Percentiles rank a stretch among this genome's conserved stretches.
Conservation (phyloP, 2,329 filamentous ascomycete genomes). For the Talaromyces sp. region DNA sequence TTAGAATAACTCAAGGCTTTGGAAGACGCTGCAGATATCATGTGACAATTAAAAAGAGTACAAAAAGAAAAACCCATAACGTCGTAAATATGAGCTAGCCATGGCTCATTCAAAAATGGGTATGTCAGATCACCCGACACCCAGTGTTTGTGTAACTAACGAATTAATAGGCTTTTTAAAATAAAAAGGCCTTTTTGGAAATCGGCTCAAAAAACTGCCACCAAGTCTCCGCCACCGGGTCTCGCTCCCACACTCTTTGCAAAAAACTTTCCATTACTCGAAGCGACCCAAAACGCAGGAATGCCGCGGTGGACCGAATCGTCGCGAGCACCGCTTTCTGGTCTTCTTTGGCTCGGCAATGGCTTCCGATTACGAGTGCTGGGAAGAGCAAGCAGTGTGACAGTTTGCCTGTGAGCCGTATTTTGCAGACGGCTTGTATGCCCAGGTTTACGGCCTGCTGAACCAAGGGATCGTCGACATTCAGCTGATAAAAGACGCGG, state of each 20-base stretch:
- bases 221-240: slow-evolving; percentile 4
- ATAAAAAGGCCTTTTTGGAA: slow-evolving; percentile 11
- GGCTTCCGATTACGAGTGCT: slow-evolving; percentile 12
- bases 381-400: slow-evolving; percentile 14
- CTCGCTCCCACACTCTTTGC: slow-evolving; percentile 3
- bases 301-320: slow-evolving; percentile 7
- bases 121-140: not conserved
- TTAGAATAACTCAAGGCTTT: not conserved
- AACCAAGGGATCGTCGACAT: slow-evolving; percentile 34
- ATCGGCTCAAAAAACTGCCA: slow-evolving; percentile 13
- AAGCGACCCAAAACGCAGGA: slow-evolving; percentile 13
- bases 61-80: not conserved
- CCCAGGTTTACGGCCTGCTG: slow-evolving; percentile 24
- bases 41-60: not conserved
- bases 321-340: slow-evolving; percentile 7
- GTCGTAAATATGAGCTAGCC: not conserved
- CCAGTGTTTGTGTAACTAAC: not conserved
- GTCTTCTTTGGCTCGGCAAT: slow-evolving; percentile 6
- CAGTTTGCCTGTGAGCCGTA: slow-evolving; percentile 12
- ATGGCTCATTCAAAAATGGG: not conserved
- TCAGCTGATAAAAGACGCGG: slow-evolving; percentile 37
- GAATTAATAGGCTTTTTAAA: not conserved
- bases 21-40: not conserved
- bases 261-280: slow-evolving; percentile 13
- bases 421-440: slow-evolving; percentile 9